phyloP scores from a whole-genome alignment of 2,329 filamentous ascomycete genomes.

The Diplodia corticola region DNA sequence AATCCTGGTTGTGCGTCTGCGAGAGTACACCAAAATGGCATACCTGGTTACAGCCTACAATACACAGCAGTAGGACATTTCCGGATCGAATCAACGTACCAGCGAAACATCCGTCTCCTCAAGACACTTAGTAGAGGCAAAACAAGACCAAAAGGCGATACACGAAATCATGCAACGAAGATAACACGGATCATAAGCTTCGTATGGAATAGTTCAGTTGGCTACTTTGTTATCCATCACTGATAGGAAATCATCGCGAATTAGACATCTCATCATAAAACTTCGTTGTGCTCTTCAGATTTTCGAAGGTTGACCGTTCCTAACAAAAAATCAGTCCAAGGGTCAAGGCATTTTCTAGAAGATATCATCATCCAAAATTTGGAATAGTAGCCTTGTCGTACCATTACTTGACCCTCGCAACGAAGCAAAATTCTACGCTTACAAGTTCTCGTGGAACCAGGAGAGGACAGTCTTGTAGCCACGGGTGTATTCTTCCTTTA shows the following conservation, averaged over 20 bases:
- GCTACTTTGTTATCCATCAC: background rate
- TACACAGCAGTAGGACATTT: too few relatives aligned
- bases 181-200: background rate
- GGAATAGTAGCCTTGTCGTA: background rate
- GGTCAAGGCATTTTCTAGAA: background rate
- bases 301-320: background rate
- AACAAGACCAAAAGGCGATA: background rate
- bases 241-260: background rate
- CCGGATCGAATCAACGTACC: too few relatives aligned
- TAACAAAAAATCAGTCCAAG: background rate
- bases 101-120: background rate
- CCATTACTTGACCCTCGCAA: constrained; percentile 10
- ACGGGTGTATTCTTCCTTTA: constrained; percentile 52
- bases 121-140: background rate
- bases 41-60: too few relatives aligned
- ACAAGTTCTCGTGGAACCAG: constrained; percentile 56
- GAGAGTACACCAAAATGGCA: too few relatives aligned
- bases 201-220: background rate
- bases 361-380: background rate
- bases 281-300: background rate
- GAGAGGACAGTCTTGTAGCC: constrained; percentile 52
- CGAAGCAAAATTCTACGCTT: constrained; percentile 33
- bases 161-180: background rate
- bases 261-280: background rate
- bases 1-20: too few relatives aligned